Conservation (phyloP, 805 yeast species). For the Ogataea minuta region DNA sequence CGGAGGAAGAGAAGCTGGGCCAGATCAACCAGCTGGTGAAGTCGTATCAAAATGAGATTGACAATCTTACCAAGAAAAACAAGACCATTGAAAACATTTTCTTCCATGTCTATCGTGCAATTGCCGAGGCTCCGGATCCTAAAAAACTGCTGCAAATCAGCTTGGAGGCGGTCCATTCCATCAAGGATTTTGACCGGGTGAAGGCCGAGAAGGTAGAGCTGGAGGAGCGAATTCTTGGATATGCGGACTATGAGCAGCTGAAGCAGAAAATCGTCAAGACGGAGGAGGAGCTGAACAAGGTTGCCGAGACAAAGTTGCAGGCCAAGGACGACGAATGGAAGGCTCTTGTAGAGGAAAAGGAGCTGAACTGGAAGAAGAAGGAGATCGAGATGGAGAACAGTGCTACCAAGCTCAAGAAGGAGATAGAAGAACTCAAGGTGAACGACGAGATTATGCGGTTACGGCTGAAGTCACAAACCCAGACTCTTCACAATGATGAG, state of each 20-base stretch:
- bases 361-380: slow-evolving; percentile 61
- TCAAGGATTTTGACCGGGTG: slow-evolving; percentile 49
- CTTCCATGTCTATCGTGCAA: slow-evolving; percentile 66
- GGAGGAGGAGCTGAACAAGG: slow-evolving; percentile 60
- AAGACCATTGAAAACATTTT: slow-evolving; percentile 72
- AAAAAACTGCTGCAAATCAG: slow-evolving; percentile 72
- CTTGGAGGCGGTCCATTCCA: slow-evolving; percentile 52
- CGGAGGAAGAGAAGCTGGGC: slow-evolving; percentile 61
- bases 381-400: slow-evolving; percentile 53
- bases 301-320: slow-evolving; percentile 49
- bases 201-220: slow-evolving; percentile 49
- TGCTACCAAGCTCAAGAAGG: slow-evolving; percentile 49
- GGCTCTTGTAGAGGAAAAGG: slow-evolving; percentile 70
- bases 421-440: slow-evolving; percentile 63
- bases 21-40: slow-evolving; percentile 68
- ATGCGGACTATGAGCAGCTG: slow-evolving; percentile 77
- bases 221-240: slow-evolving; percentile 57
- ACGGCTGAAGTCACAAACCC: slow-evolving; percentile 48
- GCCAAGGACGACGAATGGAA: slow-evolving; percentile 75
- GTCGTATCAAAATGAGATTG: slow-evolving; percentile 86
- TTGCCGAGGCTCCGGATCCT: slow-evolving; percentile 94
- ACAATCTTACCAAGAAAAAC: slow-evolving; percentile 71
- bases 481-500: slow-evolving; percentile 38
- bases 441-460: slow-evolving; percentile 63
- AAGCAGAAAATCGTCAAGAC: slow-evolving; percentile 57